Evolutionary conservation across 768 basidiomycete species (phyloP).

Genomic region (Gelatoporia subvermispora): DNA sequence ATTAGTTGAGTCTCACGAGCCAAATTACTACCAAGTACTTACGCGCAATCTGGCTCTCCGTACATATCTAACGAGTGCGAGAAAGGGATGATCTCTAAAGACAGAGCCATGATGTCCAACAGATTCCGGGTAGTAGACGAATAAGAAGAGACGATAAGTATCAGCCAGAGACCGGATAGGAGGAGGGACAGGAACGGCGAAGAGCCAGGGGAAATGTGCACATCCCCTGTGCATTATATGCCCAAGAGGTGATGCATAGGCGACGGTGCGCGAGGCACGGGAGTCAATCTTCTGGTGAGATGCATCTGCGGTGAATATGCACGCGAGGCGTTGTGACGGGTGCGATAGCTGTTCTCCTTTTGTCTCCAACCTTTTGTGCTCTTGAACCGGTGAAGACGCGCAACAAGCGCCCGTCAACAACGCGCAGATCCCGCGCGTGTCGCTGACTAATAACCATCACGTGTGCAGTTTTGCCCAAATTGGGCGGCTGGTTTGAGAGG

Average conservation of each 20-base stretch:
- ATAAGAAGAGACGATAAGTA: not conserved
- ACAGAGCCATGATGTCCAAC: constrained; percentile 52
- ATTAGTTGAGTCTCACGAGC: not conserved
- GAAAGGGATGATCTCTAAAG: constrained; percentile 58
- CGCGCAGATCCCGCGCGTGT: not conserved
- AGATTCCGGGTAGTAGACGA: no score
- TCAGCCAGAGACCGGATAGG: not conserved
- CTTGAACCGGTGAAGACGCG: constrained; percentile 13
- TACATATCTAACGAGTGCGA: constrained; percentile 60
- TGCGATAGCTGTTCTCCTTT: constrained; percentile 15
- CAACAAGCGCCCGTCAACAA: constrained; percentile 4
- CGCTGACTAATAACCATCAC: constrained; percentile 7
- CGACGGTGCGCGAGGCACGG: not conserved
- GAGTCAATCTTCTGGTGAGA: not conserved
- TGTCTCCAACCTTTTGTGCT: constrained; percentile 17
- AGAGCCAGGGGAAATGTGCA: not conserved
- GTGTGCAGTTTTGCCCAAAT: not conserved
- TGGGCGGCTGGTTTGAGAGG: no score
- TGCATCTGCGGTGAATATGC: not conserved
- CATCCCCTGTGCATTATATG: constrained; percentile 3
- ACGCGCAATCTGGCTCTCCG: constrained; percentile 64
- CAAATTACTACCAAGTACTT: constrained; percentile 23
- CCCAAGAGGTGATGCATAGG: not conserved
- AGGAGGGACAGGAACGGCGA: not conserved
- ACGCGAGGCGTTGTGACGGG: constrained; percentile 7